Conservation (phyloP, 129 eudicot genomes). For the Heracleum sosnowskyi region DNA sequence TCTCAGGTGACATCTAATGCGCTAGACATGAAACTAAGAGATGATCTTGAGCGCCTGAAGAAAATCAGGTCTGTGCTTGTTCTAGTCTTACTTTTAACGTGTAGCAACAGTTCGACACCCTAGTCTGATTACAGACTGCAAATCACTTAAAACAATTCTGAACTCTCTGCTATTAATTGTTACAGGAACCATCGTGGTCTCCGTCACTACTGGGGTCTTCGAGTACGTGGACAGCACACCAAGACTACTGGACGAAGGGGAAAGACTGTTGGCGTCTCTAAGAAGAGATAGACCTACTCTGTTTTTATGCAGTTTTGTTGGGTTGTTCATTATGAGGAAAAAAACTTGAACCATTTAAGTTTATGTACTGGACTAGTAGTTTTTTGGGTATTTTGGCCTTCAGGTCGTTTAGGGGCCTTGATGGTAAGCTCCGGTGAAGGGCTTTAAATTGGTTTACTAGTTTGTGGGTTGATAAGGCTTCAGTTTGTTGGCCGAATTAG, state of each 20-base stretch:
- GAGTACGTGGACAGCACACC: conserved; percentile 61
- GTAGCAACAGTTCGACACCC: not conserved
- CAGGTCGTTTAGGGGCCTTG: not conserved
- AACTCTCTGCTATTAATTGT: not conserved
- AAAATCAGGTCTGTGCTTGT: conserved; percentile 39
- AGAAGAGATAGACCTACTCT: conserved; percentile 44
- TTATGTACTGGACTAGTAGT: too few species aligned
- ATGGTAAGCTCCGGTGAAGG: not conserved
- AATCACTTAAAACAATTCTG: not conserved
- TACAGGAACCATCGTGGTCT: conserved; percentile 68
- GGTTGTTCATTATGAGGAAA: not conserved
- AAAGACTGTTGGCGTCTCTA: conserved; percentile 71
- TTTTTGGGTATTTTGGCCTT: not conserved
- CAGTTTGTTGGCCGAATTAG: not conserved
- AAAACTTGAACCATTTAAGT: not conserved
- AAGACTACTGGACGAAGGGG: conserved; percentile 62
- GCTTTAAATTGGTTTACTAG: not conserved
- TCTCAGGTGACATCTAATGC: conserved; percentile 65
- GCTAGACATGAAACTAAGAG: conserved; percentile 68
- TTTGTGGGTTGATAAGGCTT: not conserved
- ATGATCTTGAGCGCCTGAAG: conserved; percentile 75
- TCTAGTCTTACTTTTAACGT: not conserved
- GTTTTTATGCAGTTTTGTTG: not conserved
- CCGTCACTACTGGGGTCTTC: conserved; percentile 67
- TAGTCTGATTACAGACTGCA: not conserved